Conservation (phyloP, 345 rosid species). For the Cardamine resedifolia region DNA sequence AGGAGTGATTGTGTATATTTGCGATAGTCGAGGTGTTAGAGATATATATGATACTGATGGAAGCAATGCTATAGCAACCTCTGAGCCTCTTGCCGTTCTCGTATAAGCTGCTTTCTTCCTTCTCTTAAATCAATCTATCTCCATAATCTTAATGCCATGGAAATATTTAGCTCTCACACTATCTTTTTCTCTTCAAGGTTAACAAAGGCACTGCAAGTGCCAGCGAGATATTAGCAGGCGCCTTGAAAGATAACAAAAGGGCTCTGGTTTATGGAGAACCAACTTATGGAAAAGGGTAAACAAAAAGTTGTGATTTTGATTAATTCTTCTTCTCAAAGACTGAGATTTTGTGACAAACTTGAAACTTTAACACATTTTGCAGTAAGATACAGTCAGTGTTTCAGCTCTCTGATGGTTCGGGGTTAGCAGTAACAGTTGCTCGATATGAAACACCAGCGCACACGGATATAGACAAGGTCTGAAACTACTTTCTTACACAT, state of each 20-base stretch:
- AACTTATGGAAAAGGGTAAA: conserved; percentile 95
- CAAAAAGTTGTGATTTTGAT: neutral
- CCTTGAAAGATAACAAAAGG: conserved; percentile 90
- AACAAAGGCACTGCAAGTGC: conserved; percentile 99
- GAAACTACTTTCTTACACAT: neutral
- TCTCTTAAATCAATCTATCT: neutral
- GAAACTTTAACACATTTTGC: conserved; percentile 35
- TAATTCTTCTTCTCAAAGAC: neutral
- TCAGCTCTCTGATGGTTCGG: conserved; percentile 93
- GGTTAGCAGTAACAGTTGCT: conserved; percentile 91
- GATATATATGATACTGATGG: conserved; percentile 94
- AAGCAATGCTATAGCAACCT: conserved; percentile 67
- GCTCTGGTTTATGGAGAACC: conserved; percentile 87
- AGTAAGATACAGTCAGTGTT: conserved; percentile 97
- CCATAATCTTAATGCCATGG: neutral
- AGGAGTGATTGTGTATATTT: conserved; percentile 91
- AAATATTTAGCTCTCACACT: neutral
- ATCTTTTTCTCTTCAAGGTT: conserved; percentile 48
- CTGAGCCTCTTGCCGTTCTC: conserved; percentile 84
- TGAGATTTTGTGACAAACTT: neutral
- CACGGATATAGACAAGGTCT: conserved; percentile 81
- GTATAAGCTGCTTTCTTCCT: conserved; percentile 39
- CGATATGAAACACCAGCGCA: conserved; percentile 96
- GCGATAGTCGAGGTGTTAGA: conserved; percentile 81
- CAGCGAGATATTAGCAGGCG: conserved; percentile 94